Percentiles rank a stretch among this genome's conserved stretches.
These are phyloP conservation scores for Suhomyces pyralidae DNA, from an alignment of 805 yeast genomes.

Conservation along the genomic window DNA sequence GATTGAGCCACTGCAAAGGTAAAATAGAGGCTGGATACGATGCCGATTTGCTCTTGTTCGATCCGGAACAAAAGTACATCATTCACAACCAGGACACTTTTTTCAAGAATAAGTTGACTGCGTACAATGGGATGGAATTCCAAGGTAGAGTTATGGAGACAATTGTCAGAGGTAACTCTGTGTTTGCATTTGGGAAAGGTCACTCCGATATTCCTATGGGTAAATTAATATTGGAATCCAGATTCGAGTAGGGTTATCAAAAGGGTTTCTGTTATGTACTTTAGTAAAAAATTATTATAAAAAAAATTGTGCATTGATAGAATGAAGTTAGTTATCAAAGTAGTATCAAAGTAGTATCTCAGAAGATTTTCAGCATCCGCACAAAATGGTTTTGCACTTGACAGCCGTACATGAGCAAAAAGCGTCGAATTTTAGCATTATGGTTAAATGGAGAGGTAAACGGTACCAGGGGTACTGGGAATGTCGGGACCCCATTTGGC, in stretches of 20 bases:
- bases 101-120: constrained; percentile 86
- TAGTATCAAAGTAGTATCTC: too few species aligned
- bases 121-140: constrained; percentile 70
- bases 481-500: too few species aligned
- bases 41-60: constrained; percentile 86
- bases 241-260: constrained; percentile 23
- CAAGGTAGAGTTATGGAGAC: constrained; percentile 79
- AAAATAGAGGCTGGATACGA: constrained; percentile 69
- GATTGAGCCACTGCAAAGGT: constrained; percentile 72
- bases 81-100: constrained; percentile 55
- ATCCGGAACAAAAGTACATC: constrained; percentile 50
- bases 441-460: too few species aligned
- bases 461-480: too few species aligned
- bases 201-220: constrained; percentile 59
- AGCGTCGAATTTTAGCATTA: too few species aligned
- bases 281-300: neutral
- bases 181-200: constrained; percentile 57
- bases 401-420: too few species aligned
- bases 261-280: neutral
- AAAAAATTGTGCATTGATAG: neutral
- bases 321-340: neutral
- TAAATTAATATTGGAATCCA: constrained; percentile 55
- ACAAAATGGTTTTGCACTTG: too few species aligned
- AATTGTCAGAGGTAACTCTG: constrained; percentile 68
- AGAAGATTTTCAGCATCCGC: too few species aligned